Conservation (phyloP, 2,329 filamentous ascomycete species). For the Penicillium sp. region DNA sequence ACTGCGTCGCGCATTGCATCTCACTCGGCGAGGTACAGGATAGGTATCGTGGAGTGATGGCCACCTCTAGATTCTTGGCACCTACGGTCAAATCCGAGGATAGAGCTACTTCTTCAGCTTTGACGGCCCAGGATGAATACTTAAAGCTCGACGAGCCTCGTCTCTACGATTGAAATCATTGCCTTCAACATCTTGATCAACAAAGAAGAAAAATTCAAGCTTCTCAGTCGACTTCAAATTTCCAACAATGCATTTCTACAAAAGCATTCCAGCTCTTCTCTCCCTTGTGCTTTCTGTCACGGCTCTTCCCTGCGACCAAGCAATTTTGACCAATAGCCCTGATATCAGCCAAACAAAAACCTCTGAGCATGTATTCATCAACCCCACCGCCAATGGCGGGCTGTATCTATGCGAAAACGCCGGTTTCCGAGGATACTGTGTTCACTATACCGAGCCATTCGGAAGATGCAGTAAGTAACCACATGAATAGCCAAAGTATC, state of each 20-base stretch:
- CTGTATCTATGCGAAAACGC: neutral
- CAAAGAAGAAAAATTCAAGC: neutral
- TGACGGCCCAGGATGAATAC: neutral
- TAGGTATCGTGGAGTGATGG: neutral
- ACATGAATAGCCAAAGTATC: neutral
- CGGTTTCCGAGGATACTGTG: neutral
- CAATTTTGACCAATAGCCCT: neutral
- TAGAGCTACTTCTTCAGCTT: neutral
- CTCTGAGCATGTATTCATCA: neutral
- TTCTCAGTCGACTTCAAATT: neutral
- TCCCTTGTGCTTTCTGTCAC: neutral
- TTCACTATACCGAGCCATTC: neutral
- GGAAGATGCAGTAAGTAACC: neutral
- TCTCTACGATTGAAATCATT: neutral
- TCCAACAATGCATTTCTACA: neutral
- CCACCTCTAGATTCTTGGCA: neutral
- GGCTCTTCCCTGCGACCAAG: neutral
- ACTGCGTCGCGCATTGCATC: neutral
- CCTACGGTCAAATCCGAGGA: neutral
- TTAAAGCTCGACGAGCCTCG: neutral
- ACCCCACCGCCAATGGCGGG: neutral
- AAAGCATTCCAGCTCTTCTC: neutral
- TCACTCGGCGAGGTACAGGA: neutral
- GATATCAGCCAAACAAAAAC: neutral
- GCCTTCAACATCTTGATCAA: neutral